Conservation (phyloP, 495 filamentous ascomycete species). For the Xylaria bambusicola region DNA sequence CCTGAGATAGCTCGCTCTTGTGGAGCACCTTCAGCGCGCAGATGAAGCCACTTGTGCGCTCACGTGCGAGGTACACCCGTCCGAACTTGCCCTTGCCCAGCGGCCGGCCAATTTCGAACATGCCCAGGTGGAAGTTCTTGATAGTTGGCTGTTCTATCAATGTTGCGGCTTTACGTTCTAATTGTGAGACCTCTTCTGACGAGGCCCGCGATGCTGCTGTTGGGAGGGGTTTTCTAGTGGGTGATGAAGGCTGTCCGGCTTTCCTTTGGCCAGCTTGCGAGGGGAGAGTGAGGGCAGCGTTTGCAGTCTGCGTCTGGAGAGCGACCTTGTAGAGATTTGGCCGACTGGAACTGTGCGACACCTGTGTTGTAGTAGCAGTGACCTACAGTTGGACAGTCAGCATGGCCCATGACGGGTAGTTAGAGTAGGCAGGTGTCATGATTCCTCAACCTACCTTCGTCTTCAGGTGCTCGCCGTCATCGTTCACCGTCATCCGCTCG, state of each 20-base stretch:
- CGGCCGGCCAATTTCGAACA: conserved; percentile 98
- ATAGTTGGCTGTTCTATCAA: conserved; percentile 59
- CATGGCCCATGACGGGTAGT: not conserved
- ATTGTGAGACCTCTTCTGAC: conserved; percentile 52
- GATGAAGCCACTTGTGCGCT: conserved; percentile 85
- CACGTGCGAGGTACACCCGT: conserved; percentile 91
- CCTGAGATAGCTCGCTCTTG: conserved; percentile 89
- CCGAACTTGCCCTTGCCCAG: conserved; percentile 98
- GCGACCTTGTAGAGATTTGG: conserved; percentile 80
- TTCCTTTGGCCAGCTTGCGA: conserved; percentile 64
- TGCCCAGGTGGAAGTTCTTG: conserved; percentile 88
- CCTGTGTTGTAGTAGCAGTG: conserved; percentile 56
- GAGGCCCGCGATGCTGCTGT: conserved; percentile 43
- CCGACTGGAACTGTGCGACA: conserved; percentile 60
- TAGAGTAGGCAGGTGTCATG: not conserved
- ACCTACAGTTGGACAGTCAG: conserved; percentile 44
- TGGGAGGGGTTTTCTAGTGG: conserved; percentile 38
- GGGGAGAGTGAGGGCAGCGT: conserved; percentile 62
- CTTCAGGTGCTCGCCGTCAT: conserved; percentile 77
- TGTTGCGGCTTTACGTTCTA: conserved; percentile 54
- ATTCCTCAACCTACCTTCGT: conserved; percentile 59
- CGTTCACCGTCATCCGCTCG: conserved; percentile 78
- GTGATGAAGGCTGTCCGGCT: conserved; percentile 37
- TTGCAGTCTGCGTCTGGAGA: conserved; percentile 65
- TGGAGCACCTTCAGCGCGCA: conserved; percentile 96